Evolutionary conservation across 495 filamentous ascomycete species (phyloP).

Genomic region (Cercophora samala): DNA sequence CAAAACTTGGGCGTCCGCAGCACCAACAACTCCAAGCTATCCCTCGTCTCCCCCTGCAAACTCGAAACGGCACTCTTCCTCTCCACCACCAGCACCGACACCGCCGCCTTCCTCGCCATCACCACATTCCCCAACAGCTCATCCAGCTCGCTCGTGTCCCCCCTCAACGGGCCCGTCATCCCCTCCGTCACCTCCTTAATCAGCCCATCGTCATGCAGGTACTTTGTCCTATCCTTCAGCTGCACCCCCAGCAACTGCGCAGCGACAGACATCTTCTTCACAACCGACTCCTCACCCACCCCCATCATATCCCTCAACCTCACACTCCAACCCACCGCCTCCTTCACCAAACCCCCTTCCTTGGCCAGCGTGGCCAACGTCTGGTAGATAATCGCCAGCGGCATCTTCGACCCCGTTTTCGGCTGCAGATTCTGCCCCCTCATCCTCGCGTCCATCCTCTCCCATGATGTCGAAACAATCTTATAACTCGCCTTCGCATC

Average conservation of each 20-base stretch:
- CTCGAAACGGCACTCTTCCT: constrained; percentile 13
- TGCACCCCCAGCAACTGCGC: constrained; percentile 46
- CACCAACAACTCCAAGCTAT: constrained; percentile 48
- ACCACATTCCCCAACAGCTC: constrained; percentile 65
- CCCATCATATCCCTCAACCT: constrained; percentile 35
- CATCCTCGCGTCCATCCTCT: constrained; percentile 30
- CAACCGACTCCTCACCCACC: constrained; percentile 43
- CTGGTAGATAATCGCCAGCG: constrained; percentile 41
- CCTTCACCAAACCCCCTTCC: constrained; percentile 41
- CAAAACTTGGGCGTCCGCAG: constrained; percentile 52
- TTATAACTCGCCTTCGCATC: constrained; percentile 44
- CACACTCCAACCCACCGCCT: constrained; percentile 50
- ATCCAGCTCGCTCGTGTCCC: constrained; percentile 63
- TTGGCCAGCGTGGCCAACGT: constrained; percentile 41
- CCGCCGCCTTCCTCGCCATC: constrained; percentile 57
- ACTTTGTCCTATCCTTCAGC: constrained; percentile 36
- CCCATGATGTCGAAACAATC: constrained; percentile 22
- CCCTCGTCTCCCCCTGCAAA: constrained; percentile 14
- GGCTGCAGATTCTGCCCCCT: constrained; percentile 24
- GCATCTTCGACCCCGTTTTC: constrained; percentile 29
- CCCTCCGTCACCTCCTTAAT: constrained; percentile 50
- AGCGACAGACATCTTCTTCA: constrained; percentile 41
- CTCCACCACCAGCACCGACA: constrained; percentile 45
- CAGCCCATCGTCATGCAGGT: constrained; percentile 35
- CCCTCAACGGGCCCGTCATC: constrained; percentile 57